Evolutionary conservation across 495 filamentous ascomycete genomes (phyloP).

Genomic region (Penicillium silybi): DNA sequence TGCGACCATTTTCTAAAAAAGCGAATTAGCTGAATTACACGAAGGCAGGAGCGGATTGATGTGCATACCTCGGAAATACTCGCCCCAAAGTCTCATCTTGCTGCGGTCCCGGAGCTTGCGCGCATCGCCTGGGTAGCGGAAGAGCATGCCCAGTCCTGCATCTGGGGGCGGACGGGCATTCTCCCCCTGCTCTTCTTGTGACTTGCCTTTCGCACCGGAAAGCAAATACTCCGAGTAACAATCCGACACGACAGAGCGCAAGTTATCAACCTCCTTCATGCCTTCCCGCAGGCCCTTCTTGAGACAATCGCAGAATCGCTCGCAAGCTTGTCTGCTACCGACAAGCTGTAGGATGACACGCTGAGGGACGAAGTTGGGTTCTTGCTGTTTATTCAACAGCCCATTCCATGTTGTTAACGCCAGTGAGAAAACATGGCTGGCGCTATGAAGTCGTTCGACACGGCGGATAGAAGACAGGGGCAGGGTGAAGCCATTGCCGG

Average conservation of each 20-base stretch:
- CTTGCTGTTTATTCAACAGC: conserved; percentile 48
- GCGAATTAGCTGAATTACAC: background rate
- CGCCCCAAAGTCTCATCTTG: conserved; percentile 96
- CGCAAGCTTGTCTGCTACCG: conserved; percentile 82
- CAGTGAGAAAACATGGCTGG: conserved; percentile 86
- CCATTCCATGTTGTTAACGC: conserved; percentile 97
- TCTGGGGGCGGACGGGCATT: conserved; percentile 71
- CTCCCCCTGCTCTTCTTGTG: conserved; percentile 28
- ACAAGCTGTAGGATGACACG: conserved; percentile 86
- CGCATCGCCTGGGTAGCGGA: conserved; percentile 94
- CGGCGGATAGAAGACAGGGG: conserved; percentile 86
- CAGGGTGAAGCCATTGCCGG: conserved; percentile 94
- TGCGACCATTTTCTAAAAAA: conserved; percentile 82
- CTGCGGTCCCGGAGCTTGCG: conserved; percentile 90
- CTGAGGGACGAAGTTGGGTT: conserved; percentile 58
- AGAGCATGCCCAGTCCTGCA: conserved; percentile 87
- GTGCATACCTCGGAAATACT: conserved; percentile 73
- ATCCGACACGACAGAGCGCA: conserved; percentile 70
- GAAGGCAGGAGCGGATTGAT: background rate
- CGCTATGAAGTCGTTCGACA: conserved; percentile 87
- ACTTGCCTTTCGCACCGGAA: conserved; percentile 40
- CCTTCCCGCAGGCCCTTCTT: conserved; percentile 82
- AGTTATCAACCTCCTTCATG: conserved; percentile 78
- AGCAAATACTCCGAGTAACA: conserved; percentile 95
- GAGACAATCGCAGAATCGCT: conserved; percentile 92